Percentiles rank a stretch among this genome's conserved stretches.
These are phyloP conservation scores for Nematodospora anomalae DNA, from an alignment of 1,139 yeast genomes.

Conservation along the genomic window DNA sequence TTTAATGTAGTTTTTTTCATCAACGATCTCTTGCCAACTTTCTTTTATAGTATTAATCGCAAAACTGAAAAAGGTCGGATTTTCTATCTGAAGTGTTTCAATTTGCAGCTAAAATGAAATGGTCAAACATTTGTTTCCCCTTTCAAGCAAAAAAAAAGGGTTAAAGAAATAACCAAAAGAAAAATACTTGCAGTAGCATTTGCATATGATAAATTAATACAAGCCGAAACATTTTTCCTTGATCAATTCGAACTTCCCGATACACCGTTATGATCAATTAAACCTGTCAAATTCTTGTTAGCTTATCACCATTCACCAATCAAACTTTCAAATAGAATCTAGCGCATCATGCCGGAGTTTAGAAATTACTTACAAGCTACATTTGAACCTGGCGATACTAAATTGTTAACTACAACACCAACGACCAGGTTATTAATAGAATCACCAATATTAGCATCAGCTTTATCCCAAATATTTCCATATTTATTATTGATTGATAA, in stretches of 20 bases:
- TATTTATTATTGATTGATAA: conserved; percentile 46
- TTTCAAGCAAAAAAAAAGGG: too few relatives aligned
- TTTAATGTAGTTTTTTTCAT: too few relatives aligned
- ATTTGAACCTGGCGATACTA: conserved; percentile 39
- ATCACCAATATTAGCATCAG: conserved; percentile 47
- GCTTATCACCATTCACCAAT: too few relatives aligned
- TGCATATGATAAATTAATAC: neutral
- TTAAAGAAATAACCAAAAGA: too few relatives aligned
- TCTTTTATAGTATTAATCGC: too few relatives aligned
- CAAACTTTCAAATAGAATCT: neutral
- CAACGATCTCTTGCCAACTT: too few relatives aligned
- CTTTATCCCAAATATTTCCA: conserved; percentile 51
- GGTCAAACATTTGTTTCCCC: too few relatives aligned
- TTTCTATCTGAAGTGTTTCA: too few relatives aligned
- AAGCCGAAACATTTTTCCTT: neutral
- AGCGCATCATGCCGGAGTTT: conserved; percentile 13
- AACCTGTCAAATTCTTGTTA: too few relatives aligned
- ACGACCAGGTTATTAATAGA: conserved; percentile 36
- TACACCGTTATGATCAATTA: neutral
- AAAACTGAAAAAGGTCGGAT: too few relatives aligned
- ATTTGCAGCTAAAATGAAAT: too few relatives aligned
- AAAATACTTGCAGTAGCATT: too few relatives aligned
- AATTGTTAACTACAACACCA: conserved; percentile 28
- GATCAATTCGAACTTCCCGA: neutral
- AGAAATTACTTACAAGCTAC: conserved; percentile 14